Percentiles rank a stretch among this genome's conserved stretches.
Evolutionary conservation across 2,329 filamentous ascomycete species (phyloP).

Genomic region (Tolypocladium paradoxum): DNA sequence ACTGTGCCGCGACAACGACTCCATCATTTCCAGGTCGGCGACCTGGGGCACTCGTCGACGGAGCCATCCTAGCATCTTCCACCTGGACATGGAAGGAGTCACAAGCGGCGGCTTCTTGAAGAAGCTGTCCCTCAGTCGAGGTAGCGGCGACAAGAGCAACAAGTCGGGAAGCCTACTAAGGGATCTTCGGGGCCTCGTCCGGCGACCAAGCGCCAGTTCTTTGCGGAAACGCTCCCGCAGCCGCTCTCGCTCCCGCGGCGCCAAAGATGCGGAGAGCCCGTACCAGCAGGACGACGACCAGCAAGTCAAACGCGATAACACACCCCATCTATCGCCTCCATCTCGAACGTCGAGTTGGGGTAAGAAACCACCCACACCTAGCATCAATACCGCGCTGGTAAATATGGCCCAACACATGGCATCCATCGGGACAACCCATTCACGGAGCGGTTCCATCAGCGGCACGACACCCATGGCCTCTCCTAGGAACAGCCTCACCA

Average conservation of each 20-base stretch:
- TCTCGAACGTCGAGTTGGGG: slow-evolving; percentile 40
- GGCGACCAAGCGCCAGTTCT: slow-evolving; percentile 34
- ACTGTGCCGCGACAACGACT: slow-evolving; percentile 44
- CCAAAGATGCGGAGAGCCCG: slow-evolving; percentile 18
- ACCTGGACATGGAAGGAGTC: slow-evolving; percentile 44
- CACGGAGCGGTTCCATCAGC: slow-evolving; percentile 50
- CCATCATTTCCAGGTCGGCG: slow-evolving; percentile 50
- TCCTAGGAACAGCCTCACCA: slow-evolving; percentile 38
- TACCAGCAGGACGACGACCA: slow-evolving; percentile 12
- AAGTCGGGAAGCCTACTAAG: slow-evolving; percentile 37
- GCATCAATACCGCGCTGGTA: slow-evolving; percentile 47
- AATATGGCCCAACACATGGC: slow-evolving; percentile 44
- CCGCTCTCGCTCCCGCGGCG: slow-evolving; percentile 7
- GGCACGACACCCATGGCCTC: slow-evolving; percentile 37
- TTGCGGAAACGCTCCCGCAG: slow-evolving; percentile 37
- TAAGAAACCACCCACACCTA: slow-evolving; percentile 39
- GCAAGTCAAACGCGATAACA: slow-evolving; percentile 32
- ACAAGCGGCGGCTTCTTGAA: slow-evolving; percentile 52
- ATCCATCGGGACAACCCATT: slow-evolving; percentile 44
- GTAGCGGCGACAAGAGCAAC: slow-evolving; percentile 26
- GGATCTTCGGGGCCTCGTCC: slow-evolving; percentile 37
- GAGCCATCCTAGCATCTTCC: slow-evolving; percentile 48
- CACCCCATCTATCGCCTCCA: slow-evolving; percentile 35
- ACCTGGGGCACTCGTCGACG: slow-evolving; percentile 61
- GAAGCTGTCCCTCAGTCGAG: slow-evolving; percentile 44